phyloP scores from a whole-genome alignment of 176 grass and related monocot species.

The Rhipidocladum racemiflorum region DNA sequence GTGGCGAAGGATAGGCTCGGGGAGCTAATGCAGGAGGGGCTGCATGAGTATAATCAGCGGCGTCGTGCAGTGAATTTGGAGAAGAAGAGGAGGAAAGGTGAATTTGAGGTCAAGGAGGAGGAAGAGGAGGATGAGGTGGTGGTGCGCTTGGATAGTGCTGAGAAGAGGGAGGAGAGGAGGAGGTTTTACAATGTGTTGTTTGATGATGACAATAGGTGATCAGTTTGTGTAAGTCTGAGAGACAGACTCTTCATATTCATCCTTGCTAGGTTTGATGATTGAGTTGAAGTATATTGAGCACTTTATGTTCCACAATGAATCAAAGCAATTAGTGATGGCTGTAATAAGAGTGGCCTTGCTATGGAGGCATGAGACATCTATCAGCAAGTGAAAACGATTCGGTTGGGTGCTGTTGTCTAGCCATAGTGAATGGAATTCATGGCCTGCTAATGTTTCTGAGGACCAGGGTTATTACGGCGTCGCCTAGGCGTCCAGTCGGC shows the following conservation, averaged over 20 bases:
- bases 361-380: background rate
- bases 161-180: constrained; percentile 74
- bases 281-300: background rate
- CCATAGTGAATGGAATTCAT: background rate
- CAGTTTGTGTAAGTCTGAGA: background rate
- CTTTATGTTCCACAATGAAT: background rate
- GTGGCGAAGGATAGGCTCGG: constrained; percentile 65
- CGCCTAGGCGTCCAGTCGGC: too few relatives aligned
- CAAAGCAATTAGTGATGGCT: background rate
- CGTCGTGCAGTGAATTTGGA: constrained; percentile 52
- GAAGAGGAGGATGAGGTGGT: constrained; percentile 42
- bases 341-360: background rate
- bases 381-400: background rate
- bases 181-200: constrained; percentile 80
- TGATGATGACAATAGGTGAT: constrained; percentile 41
- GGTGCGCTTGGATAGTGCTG: constrained; percentile 30
- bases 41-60: constrained; percentile 75
- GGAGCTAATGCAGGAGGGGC: constrained; percentile 89
- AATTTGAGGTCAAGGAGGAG: constrained; percentile 58
- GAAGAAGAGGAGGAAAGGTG: constrained; percentile 75
- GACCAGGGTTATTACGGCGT: too few relatives aligned
- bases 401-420: background rate
- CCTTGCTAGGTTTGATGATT: background rate
- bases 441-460: background rate
- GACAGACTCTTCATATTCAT: background rate